Percentiles rank a stretch among this genome's conserved stretches.
phyloP scores from a whole-genome alignment of 306 rosid genomes.

The Rosa lucieae region DNA sequence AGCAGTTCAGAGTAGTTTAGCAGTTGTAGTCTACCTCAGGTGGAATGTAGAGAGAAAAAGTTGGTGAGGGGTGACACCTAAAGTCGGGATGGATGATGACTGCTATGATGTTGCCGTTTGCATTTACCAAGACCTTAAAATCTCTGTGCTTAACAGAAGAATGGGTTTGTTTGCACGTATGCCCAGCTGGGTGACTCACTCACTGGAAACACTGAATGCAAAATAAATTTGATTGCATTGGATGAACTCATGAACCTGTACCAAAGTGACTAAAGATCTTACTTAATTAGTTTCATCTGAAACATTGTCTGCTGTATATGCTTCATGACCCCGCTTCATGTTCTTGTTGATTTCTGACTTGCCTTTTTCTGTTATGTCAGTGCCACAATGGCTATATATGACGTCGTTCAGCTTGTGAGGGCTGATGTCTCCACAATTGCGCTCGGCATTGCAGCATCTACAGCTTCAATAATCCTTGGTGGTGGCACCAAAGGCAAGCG shows the following conservation, averaged over 20 bases:
- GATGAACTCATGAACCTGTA: not conserved
- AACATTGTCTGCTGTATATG: not conserved
- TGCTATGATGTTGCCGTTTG: not conserved
- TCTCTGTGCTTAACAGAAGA: not conserved
- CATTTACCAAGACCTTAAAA: not conserved
- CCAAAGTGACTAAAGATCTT: not conserved
- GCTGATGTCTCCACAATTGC: conserved; percentile 94
- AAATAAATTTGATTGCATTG: not conserved
- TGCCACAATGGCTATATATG: conserved; percentile 93
- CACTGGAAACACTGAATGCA: not conserved
- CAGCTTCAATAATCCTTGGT: conserved; percentile 88
- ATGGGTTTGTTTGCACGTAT: not conserved
- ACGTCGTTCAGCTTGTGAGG: conserved; percentile 91
- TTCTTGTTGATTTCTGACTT: conserved; percentile 30
- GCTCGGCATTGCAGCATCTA: conserved; percentile 87
- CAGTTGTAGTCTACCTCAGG: not conserved
- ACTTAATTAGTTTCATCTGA: not conserved
- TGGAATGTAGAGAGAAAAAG: not conserved
- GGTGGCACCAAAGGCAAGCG: conserved; percentile 98
- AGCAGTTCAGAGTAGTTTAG: not conserved
- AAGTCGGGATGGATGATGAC: not conserved
- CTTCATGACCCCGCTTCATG: conserved; percentile 7
- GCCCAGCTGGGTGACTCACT: not conserved
- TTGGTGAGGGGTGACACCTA: not conserved
- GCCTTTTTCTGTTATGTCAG: conserved; percentile 42